Conservation (phyloP, 805 yeast species). For the Candida xiaguanensis region DNA sequence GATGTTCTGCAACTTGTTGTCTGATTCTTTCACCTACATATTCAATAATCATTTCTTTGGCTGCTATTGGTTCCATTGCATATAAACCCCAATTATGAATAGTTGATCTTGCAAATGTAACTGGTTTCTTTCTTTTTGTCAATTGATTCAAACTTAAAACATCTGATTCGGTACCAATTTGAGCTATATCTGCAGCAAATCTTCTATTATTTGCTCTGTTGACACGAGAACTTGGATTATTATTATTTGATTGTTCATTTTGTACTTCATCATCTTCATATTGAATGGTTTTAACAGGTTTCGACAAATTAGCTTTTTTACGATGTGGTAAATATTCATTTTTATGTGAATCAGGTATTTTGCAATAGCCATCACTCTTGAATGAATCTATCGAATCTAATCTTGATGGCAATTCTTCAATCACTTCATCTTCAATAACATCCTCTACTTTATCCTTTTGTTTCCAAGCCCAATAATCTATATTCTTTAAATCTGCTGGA, state of each 20-base stretch:
- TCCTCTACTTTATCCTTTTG: slow-evolving; percentile 24
- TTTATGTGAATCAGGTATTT: slow-evolving; percentile 70
- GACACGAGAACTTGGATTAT: slow-evolving; percentile 67
- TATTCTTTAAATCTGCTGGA: slow-evolving; percentile 21
- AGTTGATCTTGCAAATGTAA: slow-evolving; percentile 94
- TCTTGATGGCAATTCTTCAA: slow-evolving; percentile 24
- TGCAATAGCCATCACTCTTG: slow-evolving; percentile 68
- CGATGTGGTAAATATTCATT: slow-evolving; percentile 80
- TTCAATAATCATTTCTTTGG: slow-evolving; percentile 95
- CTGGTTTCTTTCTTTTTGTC: slow-evolving; percentile 87
- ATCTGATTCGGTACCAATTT: slow-evolving; percentile 79
- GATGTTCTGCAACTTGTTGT: slow-evolving; percentile 88
- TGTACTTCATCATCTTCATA: slow-evolving; percentile 50
- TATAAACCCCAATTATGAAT: slow-evolving; percentile 98
- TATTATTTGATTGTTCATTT: slow-evolving; percentile 13
- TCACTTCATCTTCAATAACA: slow-evolving; percentile 26
- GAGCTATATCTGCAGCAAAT: slow-evolving; percentile 85
- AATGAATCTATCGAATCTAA: slow-evolving; percentile 58
- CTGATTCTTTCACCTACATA: slow-evolving; percentile 94
- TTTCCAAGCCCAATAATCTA: slow-evolving; percentile 68
- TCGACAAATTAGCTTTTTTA: slow-evolving; percentile 49
- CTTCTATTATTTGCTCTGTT: slow-evolving; percentile 85
- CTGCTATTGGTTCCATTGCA: slow-evolving; percentile 93
- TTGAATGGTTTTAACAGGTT: slow-evolving; percentile 73
- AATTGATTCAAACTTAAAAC: slow-evolving; percentile 79